These are phyloP conservation scores for Salvia splendens DNA, from an alignment of 257 asterid genomes.

Conservation along the genomic window DNA sequence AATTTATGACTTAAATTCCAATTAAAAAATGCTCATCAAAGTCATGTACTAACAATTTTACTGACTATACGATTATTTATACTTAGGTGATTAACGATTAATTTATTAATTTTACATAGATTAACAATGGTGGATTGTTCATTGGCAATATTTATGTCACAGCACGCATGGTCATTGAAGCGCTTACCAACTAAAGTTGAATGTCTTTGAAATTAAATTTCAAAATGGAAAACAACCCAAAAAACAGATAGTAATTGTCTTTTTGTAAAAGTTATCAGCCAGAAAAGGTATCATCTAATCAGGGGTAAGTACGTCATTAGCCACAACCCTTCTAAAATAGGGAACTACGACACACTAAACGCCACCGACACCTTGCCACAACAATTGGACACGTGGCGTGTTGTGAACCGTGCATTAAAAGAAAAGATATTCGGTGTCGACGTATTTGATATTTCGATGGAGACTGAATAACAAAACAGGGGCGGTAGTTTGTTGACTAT, in stretches of 20 bases:
- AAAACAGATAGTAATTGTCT: background rate
- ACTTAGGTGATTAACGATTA: too few relatives aligned
- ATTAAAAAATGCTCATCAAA: background rate
- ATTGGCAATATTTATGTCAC: background rate
- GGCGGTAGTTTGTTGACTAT: slow-evolving; percentile 37
- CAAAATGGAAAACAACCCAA: background rate
- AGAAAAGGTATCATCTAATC: background rate
- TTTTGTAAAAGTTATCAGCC: background rate
- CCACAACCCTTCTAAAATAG: background rate
- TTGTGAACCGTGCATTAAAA: background rate
- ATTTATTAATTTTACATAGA: too few relatives aligned
- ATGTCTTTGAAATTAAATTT: background rate
- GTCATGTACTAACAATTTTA: background rate
- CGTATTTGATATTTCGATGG: slow-evolving; percentile 31
- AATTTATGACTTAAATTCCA: background rate
- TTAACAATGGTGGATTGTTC: too few relatives aligned
- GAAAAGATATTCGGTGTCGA: slow-evolving; percentile 4
- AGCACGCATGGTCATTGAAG: background rate
- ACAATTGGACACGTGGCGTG: slow-evolving; percentile 35
- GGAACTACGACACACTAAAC: slow-evolving; percentile 4
- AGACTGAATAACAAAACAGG: slow-evolving; percentile 42
- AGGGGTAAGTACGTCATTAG: slow-evolving; percentile 26
- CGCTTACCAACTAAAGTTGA: slow-evolving; percentile 2
- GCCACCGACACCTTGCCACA: slow-evolving; percentile 60
- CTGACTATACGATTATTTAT: background rate